Conservation (phyloP, 306 rosid species). For the Hippophae rhamnoides region DNA sequence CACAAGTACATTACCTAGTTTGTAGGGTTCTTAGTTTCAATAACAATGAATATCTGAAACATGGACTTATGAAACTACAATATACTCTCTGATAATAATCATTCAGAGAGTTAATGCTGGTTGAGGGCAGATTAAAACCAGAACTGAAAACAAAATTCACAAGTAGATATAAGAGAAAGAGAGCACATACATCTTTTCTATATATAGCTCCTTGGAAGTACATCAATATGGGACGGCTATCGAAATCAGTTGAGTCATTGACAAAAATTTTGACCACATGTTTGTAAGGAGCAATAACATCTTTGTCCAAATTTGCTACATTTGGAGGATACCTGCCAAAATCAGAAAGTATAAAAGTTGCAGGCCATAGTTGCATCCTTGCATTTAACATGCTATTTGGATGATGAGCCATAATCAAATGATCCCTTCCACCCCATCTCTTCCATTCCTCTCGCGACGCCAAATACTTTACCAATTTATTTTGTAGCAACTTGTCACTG, state of each 20-base stretch:
- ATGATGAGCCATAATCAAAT: constrained; percentile 75
- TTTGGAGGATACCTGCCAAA: constrained; percentile 79
- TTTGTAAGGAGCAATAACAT: constrained; percentile 73
- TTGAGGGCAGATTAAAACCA: too few species aligned
- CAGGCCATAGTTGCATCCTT: constrained; percentile 59
- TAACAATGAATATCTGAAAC: too few species aligned
- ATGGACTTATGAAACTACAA: too few species aligned
- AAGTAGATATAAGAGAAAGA: constrained; percentile 11
- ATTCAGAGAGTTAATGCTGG: too few species aligned
- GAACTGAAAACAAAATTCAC: background rate
- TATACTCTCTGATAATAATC: too few species aligned
- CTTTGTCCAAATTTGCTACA: constrained; percentile 72
- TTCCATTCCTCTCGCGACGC: constrained; percentile 57
- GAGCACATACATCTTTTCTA: constrained; percentile 62
- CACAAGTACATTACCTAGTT: too few species aligned
- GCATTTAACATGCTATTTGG: constrained; percentile 79
- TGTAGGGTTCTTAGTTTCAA: too few species aligned
- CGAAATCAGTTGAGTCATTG: constrained; percentile 44
- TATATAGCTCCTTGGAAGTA: constrained; percentile 85
- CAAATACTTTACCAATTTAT: constrained; percentile 43
- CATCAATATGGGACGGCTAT: constrained; percentile 50
- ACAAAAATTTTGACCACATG: constrained; percentile 44
- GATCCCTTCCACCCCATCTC: constrained; percentile 63
- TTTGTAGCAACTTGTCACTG: constrained; percentile 47
- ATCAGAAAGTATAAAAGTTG: constrained; percentile 61